Base-by-base conservation (phyloP, 352 stramenopile species). In the Globisporangium cederbergense region DNA sequence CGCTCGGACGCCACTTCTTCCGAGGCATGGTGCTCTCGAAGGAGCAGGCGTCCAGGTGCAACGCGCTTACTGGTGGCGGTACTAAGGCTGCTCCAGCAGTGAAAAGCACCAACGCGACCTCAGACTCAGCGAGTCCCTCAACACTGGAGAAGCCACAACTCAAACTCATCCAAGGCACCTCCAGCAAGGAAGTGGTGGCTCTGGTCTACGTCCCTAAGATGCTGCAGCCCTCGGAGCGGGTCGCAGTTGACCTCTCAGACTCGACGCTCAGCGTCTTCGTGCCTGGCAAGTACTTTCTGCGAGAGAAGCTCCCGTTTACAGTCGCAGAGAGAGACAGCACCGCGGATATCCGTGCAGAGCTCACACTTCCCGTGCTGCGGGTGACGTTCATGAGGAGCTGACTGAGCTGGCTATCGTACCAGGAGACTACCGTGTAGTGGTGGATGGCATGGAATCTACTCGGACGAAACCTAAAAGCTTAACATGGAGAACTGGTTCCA, bases 1-100 rank as follows among this genome's bases (percentile, higher is more conserved):
- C 66, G 2, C 58, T 91, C 22, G 73, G 79, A 16, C 74, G 83
- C 1, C 71, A 89, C 60, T 93, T 86, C 32, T 80, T 79, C 60
- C 76, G 79, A 28, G 78, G 76, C 3, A 85, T 82, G 65, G 73
- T 91, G 22, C 68, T 90, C 4, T 83, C 81, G 3, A 88, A 87
- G 32, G 80, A 89, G 22, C 81, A 93, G 50, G 84, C 80, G 1
- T 72, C 81, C 34, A 65, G 76, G 2, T 88, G 69, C 68, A 85
- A 83, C 58, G 71, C 69, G 0, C 57, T 81, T 20, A 72, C 73
- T 9, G 52, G 40, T n/a, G 18, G 8, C n/a, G 60, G 4, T 13
- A 9, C 22, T 7, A 68, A 63, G 3, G 18, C 9, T 2, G n/a
- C 22, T 10, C 1, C 53, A 54, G 2, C 16, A 42, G 10, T 42